Base-by-base conservation (phyloP, 805 yeast species). In the Lachancea kluyveri region DNA sequence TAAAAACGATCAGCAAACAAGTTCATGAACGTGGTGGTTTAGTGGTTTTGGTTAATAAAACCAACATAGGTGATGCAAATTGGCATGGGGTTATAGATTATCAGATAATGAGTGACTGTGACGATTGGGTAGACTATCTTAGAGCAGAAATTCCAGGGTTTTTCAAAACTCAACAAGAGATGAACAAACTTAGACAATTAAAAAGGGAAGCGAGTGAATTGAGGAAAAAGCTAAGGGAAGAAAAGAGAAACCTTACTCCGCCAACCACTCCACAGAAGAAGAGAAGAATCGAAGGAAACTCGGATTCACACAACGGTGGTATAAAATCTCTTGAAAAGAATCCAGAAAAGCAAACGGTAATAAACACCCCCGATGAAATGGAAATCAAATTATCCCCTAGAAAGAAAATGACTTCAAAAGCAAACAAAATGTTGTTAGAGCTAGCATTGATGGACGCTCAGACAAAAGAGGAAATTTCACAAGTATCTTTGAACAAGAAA, bases 41-140 rank as follows among this genome's bases (percentile, higher is more conserved):
- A 18, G 94, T 87, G 1, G 61, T 90, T 0, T 69, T 85, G 35
- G 67, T 90, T 19, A 90, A 90, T 62, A 76, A 75, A 36, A 79
- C 85, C 1, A 68, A 69, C 1, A 60, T 81, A 7, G 66, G 80
- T 2, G 64, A 69, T 33, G 64, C 75, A 24, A 61, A 67, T 12
- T 90, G 96, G 95, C 70, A 73, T 21, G 68, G 68, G 0, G 59
- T 72, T 7, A 74, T 88, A 31, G 96, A 90, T 58, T 83, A 77
- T 57, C 94, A 87, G 48, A 69, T 90, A 4, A 58, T 73, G 31
- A 61, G 77, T 31, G 95, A 86, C 50, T 84, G 96, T 52, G 97
- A 90, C 57, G 66, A 66, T 15, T 90, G 94, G 76, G 80, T 87
- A 16, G 57, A 62, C 10, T 64, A 67, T 26, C 55, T 84, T 21